phyloP scores from a whole-genome alignment of 177 flowering plant genomes.

The Vitis hybrid region DNA sequence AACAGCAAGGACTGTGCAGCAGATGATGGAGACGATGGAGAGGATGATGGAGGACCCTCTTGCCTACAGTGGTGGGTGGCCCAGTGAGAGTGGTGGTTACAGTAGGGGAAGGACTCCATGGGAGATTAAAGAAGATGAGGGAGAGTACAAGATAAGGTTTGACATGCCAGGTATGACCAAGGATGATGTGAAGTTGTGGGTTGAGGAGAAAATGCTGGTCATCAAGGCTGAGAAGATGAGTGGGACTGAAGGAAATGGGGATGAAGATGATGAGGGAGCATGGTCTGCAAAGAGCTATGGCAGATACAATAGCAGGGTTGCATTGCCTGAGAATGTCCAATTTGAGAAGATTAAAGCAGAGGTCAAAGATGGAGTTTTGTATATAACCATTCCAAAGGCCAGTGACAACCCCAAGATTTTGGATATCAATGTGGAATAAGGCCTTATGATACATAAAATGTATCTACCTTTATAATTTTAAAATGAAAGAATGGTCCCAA shows the following conservation, averaged over 20 bases:
- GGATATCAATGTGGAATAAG: constrained; percentile 45
- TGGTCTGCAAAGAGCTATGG: constrained; percentile 81
- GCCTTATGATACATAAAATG: too few species aligned
- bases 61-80: constrained; percentile 34
- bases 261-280: constrained; percentile 34
- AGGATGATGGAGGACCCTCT: constrained; percentile 69
- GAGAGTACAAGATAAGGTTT: constrained; percentile 70
- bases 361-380: constrained; percentile 81
- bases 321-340: constrained; percentile 74
- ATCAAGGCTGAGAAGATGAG: constrained; percentile 64
- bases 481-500: too few species aligned
- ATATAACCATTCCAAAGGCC: constrained; percentile 66
- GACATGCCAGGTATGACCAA: constrained; percentile 93
- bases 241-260: constrained; percentile 11
- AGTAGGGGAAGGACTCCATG: constrained; percentile 80
- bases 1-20: constrained; percentile 73
- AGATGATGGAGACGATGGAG: constrained; percentile 93
- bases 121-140: constrained; percentile 73
- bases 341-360: constrained; percentile 76
- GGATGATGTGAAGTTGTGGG: constrained; percentile 76
- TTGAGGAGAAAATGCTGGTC: constrained; percentile 82
- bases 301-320: constrained; percentile 62
- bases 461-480: too few species aligned
- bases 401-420: constrained; percentile 31
- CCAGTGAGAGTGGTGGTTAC: constrained; percentile 38